phyloP scores from a whole-genome alignment of 1,284 basidiomycete genomes.

The Lentinula novae-zelandiae region DNA sequence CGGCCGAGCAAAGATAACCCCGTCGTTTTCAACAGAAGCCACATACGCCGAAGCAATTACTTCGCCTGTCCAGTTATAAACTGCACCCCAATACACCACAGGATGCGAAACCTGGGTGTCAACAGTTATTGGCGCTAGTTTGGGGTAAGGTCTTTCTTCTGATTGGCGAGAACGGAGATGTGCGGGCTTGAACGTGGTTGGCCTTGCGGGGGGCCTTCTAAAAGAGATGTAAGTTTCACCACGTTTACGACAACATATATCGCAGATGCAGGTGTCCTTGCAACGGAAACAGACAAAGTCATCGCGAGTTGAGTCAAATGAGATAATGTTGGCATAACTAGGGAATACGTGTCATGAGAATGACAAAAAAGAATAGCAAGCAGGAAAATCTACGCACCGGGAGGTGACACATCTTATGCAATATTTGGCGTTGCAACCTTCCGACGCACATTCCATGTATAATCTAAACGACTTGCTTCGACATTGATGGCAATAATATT shows the following conservation, averaged over 20 bases:
- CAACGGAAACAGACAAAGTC: slow-evolving; percentile 4
- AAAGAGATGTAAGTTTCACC: slow-evolving; percentile 4
- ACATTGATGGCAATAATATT: background rate
- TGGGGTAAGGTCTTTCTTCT: background rate
- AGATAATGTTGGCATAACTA: background rate
- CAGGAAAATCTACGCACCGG: background rate
- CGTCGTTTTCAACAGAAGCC: background rate
- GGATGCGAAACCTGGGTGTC: background rate
- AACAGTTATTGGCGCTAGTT: background rate
- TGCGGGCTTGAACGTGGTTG: background rate
- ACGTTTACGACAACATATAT: slow-evolving; percentile 4
- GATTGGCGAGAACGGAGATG: background rate
- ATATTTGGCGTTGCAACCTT: background rate
- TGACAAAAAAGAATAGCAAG: background rate
- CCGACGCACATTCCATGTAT: background rate
- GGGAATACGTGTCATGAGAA: background rate
- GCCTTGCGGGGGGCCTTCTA: background rate
- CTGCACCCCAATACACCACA: background rate
- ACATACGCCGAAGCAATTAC: slow-evolving; percentile 5
- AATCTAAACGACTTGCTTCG: background rate
- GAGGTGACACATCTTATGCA: background rate
- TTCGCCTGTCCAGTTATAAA: slow-evolving; percentile 5
- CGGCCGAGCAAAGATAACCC: background rate
- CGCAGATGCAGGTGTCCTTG: slow-evolving; percentile 3
- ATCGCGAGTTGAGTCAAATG: background rate